These are phyloP conservation scores for Madurella fahalii DNA, from an alignment of 2,329 filamentous ascomycete genomes.

Conservation along the genomic window DNA sequence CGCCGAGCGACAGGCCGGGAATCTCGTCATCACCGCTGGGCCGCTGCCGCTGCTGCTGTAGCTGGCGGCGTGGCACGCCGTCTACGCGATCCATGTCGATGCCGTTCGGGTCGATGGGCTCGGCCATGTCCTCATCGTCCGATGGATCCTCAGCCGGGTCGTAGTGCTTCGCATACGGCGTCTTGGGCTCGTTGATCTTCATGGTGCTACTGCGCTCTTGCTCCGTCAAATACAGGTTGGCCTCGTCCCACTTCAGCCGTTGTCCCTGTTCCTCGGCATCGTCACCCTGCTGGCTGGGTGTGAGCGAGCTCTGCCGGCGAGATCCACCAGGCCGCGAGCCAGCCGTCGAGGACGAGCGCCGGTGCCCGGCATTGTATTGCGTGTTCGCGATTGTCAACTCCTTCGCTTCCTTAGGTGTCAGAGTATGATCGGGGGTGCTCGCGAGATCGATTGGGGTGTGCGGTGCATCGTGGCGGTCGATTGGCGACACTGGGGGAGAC, in stretches of 20 bases:
- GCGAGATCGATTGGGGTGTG: conserved; percentile 18
- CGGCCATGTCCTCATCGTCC: conserved; percentile 61
- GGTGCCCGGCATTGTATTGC: conserved; percentile 84
- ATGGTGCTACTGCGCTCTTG: conserved; percentile 93
- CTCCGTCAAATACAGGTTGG: conserved; percentile 93
- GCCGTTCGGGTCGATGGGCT: conserved; percentile 72
- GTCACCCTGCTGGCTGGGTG: conserved; percentile 42
- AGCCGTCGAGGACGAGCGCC: conserved; percentile 73
- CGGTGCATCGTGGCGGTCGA: conserved; percentile 28
- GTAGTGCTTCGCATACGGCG: conserved; percentile 89
- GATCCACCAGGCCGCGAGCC: conserved; percentile 55
- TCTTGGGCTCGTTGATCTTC: conserved; percentile 99
- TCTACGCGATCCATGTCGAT: conserved; percentile 65
- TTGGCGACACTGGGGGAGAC: conserved; percentile 50
- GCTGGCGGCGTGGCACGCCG: conserved; percentile 25
- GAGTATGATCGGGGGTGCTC: conserved; percentile 36
- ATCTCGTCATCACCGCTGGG: conserved; percentile 66
- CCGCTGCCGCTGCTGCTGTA: conserved; percentile 24
- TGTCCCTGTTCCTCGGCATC: conserved; percentile 53
- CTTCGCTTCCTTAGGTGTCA: conserved; percentile 82
- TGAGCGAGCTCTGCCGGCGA: conserved; percentile 59
- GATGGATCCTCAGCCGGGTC: conserved; percentile 84
- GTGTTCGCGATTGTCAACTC: conserved; percentile 94
- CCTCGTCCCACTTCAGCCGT: conserved; percentile 96
- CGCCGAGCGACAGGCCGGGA: conserved; percentile 84